Conservation (phyloP, 352 stramenopile species). For the Albugo laibachii region DNA sequence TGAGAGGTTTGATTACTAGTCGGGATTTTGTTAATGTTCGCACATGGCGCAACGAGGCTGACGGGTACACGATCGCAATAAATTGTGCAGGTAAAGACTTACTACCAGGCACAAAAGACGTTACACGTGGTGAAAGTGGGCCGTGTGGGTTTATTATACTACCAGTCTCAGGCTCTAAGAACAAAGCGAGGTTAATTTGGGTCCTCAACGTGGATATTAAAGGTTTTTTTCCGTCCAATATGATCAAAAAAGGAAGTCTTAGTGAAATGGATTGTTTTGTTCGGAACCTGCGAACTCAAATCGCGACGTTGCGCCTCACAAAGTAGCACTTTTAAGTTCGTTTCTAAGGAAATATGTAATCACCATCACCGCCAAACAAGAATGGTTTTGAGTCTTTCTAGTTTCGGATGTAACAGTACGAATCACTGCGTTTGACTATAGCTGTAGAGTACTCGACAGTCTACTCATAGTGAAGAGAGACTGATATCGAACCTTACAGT, state of each 20-base stretch:
- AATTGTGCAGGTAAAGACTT: constrained; percentile 51
- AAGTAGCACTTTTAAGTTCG: no score
- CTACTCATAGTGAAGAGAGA: no score
- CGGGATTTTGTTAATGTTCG: constrained; percentile 69
- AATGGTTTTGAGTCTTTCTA: no score
- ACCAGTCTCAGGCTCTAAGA: constrained; percentile 41
- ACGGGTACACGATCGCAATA: constrained; percentile 45
- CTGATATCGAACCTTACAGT: no score
- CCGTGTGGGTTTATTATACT: constrained; percentile 56
- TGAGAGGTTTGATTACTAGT: constrained; percentile 61
- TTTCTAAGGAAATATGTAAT: no score
- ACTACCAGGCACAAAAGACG: constrained; percentile 39
- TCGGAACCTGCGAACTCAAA: constrained; percentile 47
- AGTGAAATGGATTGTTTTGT: constrained; percentile 62
- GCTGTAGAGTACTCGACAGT: no score
- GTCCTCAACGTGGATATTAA: constrained; percentile 76
- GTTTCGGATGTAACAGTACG: no score
- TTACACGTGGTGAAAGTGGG: constrained; percentile 65
- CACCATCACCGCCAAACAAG: no score
- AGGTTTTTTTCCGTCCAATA: constrained; percentile 53
- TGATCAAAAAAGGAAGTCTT: constrained; percentile 65
- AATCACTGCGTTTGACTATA: no score
- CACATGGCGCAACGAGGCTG: constrained; percentile 42
- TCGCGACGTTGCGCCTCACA: no score
- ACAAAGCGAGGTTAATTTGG: constrained; percentile 63